Base-by-base conservation (phyloP, 441 rosid genomes). In the Gossypium laxum region DNA sequence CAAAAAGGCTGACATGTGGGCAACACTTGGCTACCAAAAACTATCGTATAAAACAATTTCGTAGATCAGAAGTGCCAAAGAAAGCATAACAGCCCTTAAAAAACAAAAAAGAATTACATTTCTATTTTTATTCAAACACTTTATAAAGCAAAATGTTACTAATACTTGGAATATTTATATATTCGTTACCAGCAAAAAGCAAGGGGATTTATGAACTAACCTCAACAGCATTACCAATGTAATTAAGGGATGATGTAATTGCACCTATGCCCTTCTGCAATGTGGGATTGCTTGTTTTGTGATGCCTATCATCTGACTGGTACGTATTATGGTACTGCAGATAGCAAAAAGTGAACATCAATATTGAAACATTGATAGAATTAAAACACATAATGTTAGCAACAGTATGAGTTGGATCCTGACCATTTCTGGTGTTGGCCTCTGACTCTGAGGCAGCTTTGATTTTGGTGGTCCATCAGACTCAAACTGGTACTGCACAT, bases 221-320 rank as follows among this genome's bases (percentile, higher is more conserved):
- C 88, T 87, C 91, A 72, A 87, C 85, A 11, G 72, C 87, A 71
- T 80, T 79, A 38, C 88, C 89, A 72, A 86, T 84, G 62, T 81
- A 87, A 67, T 79, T 82, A 17, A 87, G 70, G 8, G 87, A 85
- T 8, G 88, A 84, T 34, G 91, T 73, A 69, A 85, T 76, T 0
- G 87, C 86, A 58, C 74, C 86, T 32, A 87, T 76, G 43, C 88
- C 79, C 78, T 77, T 85, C 75, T 80, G 84, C 28, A 84, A 74
- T 12, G 79, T 72, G 77, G 91, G 87, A 72, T 71, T 75, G 32
- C 81, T 86, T 4, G 17, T 15, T 77, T 74, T 81, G 18, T 41
- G 78, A 68, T 48, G 63, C 28, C 56, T 72, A 2, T 80, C 83
- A 32, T 76, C 70, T n/a, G 84, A 38, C 21, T 77, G 69, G 41